Evolutionary conservation across 164 flowering plant species (phyloP).

Genomic region (Santalum album): DNA sequence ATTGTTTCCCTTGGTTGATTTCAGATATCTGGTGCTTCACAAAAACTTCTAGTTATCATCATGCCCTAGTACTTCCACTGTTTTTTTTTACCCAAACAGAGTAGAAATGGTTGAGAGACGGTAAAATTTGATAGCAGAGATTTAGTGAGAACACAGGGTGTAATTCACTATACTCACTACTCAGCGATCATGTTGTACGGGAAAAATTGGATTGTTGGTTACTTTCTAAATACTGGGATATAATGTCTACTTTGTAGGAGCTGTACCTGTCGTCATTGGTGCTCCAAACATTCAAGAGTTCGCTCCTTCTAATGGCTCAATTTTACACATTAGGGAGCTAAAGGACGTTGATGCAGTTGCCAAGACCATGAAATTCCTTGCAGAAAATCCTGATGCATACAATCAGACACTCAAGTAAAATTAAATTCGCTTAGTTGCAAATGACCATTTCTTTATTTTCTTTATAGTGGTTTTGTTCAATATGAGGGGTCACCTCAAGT

Average conservation of each 20-base stretch:
- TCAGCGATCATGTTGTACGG: no score
- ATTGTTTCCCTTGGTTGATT: no score
- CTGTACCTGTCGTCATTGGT: constrained; percentile 91
- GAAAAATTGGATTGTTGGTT: background rate
- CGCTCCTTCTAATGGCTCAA: constrained; percentile 63
- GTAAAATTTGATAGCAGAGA: no score
- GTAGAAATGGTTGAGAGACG: no score
- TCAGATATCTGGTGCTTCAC: no score
- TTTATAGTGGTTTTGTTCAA: background rate
- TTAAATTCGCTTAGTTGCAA: background rate
- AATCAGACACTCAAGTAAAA: background rate
- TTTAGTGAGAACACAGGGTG: no score
- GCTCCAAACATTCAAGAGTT: constrained; percentile 92
- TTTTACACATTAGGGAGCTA: constrained; percentile 68
- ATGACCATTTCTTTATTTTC: background rate
- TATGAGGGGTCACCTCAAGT: background rate
- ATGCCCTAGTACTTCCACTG: no score
- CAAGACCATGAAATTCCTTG: constrained; percentile 31
- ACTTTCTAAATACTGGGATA: background rate
- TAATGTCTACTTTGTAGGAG: constrained; percentile 31
- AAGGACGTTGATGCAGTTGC: constrained; percentile 44
- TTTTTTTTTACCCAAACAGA: no score
- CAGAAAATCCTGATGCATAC: background rate
- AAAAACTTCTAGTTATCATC: no score
- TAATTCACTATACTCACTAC: no score